Evolutionary conservation across 2,329 filamentous ascomycete genomes (phyloP).

Genomic region (Talaromyces sp.): DNA sequence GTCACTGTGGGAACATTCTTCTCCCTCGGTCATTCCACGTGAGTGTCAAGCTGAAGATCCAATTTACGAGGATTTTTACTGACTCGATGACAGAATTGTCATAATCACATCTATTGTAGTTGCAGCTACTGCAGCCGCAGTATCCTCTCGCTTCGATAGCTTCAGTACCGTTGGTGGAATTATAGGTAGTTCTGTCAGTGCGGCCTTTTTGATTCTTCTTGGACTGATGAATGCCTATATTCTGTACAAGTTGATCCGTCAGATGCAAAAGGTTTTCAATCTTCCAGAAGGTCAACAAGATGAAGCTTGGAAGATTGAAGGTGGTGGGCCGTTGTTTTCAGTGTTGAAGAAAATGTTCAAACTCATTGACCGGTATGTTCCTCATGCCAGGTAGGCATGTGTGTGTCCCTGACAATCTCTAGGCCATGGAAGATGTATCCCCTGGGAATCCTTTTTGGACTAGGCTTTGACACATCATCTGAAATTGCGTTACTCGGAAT

Average conservation of each 20-base stretch:
- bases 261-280: slow-evolving; percentile 65
- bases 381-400: too few relatives aligned
- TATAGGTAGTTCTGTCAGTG: slow-evolving; percentile 84
- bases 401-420: neutral
- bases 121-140: slow-evolving; percentile 82
- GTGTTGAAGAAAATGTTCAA: slow-evolving; percentile 77
- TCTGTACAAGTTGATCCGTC: slow-evolving; percentile 71
- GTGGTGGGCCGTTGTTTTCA: slow-evolving; percentile 72
- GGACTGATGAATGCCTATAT: slow-evolving; percentile 87
- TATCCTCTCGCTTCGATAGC: slow-evolving; percentile 76
- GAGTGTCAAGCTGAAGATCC: slow-evolving; percentile 13
- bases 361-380: slow-evolving; percentile 58
- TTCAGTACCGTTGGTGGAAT: slow-evolving; percentile 84
- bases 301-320: slow-evolving; percentile 69
- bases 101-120: slow-evolving; percentile 88
- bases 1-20: slow-evolving; percentile 95
- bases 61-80: slow-evolving; percentile 4
- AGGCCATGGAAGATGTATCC: slow-evolving; percentile 92
- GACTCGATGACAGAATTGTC: slow-evolving; percentile 62
- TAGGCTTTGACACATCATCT: slow-evolving; percentile 94
- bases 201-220: slow-evolving; percentile 78
- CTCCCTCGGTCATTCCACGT: slow-evolving; percentile 87
- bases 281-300: slow-evolving; percentile 49
- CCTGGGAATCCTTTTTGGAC: slow-evolving; percentile 81
- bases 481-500: slow-evolving; percentile 93